These are phyloP conservation scores for Cyanidiococcus yangmingshanensis DNA, from an alignment of 23 red algal genomes.

Conservation along the genomic window DNA sequence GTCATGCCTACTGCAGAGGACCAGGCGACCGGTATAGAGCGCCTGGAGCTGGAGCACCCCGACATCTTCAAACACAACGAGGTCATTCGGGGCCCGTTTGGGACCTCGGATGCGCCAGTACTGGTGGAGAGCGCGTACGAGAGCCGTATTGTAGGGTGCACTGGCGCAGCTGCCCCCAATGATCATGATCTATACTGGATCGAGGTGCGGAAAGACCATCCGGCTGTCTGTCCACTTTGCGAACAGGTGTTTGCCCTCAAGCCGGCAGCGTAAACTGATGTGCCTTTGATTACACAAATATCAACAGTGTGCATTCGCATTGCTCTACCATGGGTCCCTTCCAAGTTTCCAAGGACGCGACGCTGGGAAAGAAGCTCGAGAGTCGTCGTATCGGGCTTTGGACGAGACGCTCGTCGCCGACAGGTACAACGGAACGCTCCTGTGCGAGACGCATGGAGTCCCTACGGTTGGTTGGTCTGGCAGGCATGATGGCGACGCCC, in stretches of 20 bases:
- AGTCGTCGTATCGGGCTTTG: too few relatives aligned
- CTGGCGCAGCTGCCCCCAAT: slow-evolving; percentile 60
- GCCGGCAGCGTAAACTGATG: background rate
- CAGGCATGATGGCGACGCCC: too few relatives aligned
- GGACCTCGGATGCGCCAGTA: slow-evolving; percentile 58
- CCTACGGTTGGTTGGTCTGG: too few relatives aligned
- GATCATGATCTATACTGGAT: slow-evolving; percentile 92
- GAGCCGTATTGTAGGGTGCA: slow-evolving; percentile 82
- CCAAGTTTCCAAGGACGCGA: too few relatives aligned
- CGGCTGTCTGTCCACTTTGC: slow-evolving; percentile 47
- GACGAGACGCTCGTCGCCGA: too few relatives aligned
- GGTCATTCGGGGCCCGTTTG: slow-evolving; percentile 72
- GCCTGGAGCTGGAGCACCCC: slow-evolving; percentile 72
- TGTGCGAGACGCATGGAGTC: too few relatives aligned
- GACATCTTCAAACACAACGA: slow-evolving; percentile 86
- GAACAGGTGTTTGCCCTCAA: slow-evolving; percentile 68
- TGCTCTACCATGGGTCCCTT: too few relatives aligned
- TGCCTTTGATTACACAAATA: too few relatives aligned
- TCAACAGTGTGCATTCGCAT: too few relatives aligned
- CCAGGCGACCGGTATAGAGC: slow-evolving; percentile 75
- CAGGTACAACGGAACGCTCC: too few relatives aligned
- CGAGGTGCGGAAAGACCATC: slow-evolving; percentile 49
- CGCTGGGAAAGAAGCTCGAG: too few relatives aligned
- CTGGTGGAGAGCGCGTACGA: slow-evolving; percentile 66
- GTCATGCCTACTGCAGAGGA: slow-evolving; percentile 57